A percentile compares a stretch with the other conserved stretches of the same genome.
Evolutionary conservation across 2,329 filamentous ascomycete genomes (phyloP).

Genomic region (Aurifilum marmelostoma): DNA sequence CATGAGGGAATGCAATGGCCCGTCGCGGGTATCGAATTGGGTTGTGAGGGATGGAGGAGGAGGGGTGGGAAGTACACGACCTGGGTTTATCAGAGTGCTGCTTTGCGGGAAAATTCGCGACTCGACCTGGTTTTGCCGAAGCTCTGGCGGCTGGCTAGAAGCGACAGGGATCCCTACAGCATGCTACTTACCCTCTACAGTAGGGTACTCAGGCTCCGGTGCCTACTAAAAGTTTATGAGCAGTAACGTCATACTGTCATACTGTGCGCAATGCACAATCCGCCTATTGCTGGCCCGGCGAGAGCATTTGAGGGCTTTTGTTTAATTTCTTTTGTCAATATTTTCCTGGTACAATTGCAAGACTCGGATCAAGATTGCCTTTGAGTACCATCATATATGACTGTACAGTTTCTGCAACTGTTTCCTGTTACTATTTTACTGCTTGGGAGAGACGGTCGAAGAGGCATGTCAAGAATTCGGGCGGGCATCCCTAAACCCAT

Average conservation of each 20-base stretch:
- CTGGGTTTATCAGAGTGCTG: constrained; percentile 20
- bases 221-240: not conserved
- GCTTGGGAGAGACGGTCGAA: not conserved
- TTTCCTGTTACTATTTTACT: not conserved
- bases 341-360: too few species aligned
- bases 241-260: constrained; percentile 6
- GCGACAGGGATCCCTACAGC: constrained; percentile 23
- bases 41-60: constrained; percentile 15
- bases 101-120: constrained; percentile 29
- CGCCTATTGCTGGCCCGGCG: not conserved
- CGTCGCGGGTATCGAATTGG: constrained; percentile 29
- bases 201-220: not conserved
- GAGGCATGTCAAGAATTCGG: not conserved
- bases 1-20: constrained; percentile 61
- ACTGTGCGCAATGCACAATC: not conserved
- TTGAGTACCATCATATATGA: too few species aligned
- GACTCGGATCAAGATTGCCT: too few species aligned
- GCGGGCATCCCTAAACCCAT: too few species aligned
- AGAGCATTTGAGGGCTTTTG: not conserved
- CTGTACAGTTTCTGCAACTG: not conserved
- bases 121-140: constrained; percentile 29
- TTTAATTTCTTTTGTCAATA: not conserved
- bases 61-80: constrained; percentile 9
- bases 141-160: constrained; percentile 21
- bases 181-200: not conserved